A percentile compares a stretch with the other conserved stretches of the same genome.
Conservation (phyloP, 768 basidiomycete species). For the Phylloporus arenicola region DNA sequence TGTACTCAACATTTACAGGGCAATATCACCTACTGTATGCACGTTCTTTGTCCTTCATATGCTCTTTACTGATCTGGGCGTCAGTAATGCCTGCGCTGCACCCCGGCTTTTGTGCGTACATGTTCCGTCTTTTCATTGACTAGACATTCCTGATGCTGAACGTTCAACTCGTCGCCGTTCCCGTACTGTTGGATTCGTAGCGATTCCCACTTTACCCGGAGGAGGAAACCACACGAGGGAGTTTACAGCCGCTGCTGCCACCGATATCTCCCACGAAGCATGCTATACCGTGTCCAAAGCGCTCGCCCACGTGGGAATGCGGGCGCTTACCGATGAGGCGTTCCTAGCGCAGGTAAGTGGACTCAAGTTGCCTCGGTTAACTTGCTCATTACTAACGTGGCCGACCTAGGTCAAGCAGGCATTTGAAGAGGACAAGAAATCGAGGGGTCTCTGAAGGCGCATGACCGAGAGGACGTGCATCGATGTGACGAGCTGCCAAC, state of each 20-base stretch:
- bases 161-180: neutral
- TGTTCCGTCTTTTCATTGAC: neutral
- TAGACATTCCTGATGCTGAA: neutral
- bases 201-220: slow-evolving; percentile 65
- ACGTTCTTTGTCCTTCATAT: neutral
- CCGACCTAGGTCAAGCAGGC: slow-evolving; percentile 40
- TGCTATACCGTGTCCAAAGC: slow-evolving; percentile 65
- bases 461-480: too few species aligned
- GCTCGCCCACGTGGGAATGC: slow-evolving; percentile 63
- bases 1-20: slow-evolving; percentile 13
- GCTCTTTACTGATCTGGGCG: slow-evolving; percentile 2
- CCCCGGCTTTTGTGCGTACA: slow-evolving; percentile 50
- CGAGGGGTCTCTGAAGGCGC: slow-evolving; percentile 4
- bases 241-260: slow-evolving; percentile 62
- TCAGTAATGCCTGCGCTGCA: slow-evolving; percentile 62
- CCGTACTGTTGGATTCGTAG: slow-evolving; percentile 30
- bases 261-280: slow-evolving; percentile 56
- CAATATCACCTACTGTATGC: slow-evolving; percentile 66
- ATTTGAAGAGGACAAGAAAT: slow-evolving; percentile 42
- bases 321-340: slow-evolving; percentile 60
- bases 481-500: neutral
- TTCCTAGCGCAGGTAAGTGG: slow-evolving; percentile 53
- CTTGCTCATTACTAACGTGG: neutral
- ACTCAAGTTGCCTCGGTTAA: neutral
- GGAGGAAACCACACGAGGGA: slow-evolving; percentile 76